Conservation (phyloP, 352 stramenopile genomes). For the Phytophthora ramorum region DNA sequence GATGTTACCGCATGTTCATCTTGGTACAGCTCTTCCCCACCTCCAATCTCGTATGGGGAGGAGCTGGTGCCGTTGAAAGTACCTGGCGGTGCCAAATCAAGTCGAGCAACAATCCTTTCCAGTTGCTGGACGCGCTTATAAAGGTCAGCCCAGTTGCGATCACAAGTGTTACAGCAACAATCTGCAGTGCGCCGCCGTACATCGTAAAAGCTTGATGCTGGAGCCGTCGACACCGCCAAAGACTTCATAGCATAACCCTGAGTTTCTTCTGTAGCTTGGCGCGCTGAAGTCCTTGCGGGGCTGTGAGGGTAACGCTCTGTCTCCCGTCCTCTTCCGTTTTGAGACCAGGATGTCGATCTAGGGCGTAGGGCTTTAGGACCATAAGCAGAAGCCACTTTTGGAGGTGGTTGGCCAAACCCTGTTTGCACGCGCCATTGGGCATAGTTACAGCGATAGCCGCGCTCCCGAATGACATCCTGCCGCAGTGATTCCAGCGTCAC, state of each 20-base stretch:
- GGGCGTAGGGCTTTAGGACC: not conserved
- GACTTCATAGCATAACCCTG: not conserved
- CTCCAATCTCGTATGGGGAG: constrained; percentile 3
- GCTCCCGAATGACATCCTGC: constrained; percentile 19
- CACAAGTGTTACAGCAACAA: constrained; percentile 17
- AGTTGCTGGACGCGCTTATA: constrained; percentile 21
- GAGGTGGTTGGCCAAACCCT: not conserved
- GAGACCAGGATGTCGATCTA: not conserved
- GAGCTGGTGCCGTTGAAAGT: not conserved
- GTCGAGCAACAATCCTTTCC: constrained; percentile 21
- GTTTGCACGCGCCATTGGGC: constrained; percentile 28
- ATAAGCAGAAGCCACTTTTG: not conserved
- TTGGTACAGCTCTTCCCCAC: not conserved
- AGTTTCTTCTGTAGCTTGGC: not conserved
- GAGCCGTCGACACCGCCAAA: not conserved
- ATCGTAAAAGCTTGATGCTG: not conserved
- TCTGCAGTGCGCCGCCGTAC: not conserved
- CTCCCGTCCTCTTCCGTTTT: not conserved
- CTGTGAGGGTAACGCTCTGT: constrained; percentile 2
- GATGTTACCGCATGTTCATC: not conserved
- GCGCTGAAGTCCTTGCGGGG: not conserved
- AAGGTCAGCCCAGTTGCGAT: constrained; percentile 22
- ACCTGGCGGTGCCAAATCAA: constrained; percentile 10
- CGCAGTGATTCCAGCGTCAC: constrained; percentile 18
- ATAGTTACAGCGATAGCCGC: constrained; percentile 22